A percentile compares a stretch with the other conserved stretches of the same genome.
phyloP scores from a whole-genome alignment of 2,329 filamentous ascomycete species.

The Phaeosphaeria sp. region DNA sequence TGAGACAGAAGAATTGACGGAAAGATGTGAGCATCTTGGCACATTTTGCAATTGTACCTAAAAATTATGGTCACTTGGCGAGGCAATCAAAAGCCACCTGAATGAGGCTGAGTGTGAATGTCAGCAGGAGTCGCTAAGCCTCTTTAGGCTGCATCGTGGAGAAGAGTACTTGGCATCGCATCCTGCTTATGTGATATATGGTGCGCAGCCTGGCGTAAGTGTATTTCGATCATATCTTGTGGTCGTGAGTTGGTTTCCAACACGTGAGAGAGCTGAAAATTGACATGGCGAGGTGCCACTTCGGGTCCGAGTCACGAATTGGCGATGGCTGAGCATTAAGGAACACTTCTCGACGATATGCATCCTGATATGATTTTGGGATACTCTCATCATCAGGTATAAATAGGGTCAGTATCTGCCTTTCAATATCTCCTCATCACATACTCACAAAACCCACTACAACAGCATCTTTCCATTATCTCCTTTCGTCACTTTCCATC shows the following conservation, averaged over 20 bases:
- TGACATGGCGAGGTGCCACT: neutral
- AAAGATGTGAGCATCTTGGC: too few relatives aligned
- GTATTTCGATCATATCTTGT: neutral
- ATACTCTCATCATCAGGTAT: conserved; percentile 2
- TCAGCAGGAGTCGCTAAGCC: neutral
- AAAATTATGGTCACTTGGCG: neutral
- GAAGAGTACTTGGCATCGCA: neutral
- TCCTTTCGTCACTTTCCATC: conserved; percentile 6
- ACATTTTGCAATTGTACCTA: too few relatives aligned
- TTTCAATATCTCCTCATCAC: conserved; percentile 7
- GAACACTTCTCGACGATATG: neutral
- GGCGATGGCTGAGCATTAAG: neutral
- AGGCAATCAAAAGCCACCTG: neutral
- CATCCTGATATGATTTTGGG: neutral
- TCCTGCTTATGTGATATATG: neutral
- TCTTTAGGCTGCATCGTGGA: neutral
- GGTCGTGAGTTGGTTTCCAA: neutral
- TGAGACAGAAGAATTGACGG: too few relatives aligned
- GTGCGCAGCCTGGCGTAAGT: neutral
- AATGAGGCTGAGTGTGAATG: conserved; percentile 1
- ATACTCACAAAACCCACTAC: conserved; percentile 11
- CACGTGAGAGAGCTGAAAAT: neutral
- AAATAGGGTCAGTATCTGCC: conserved; percentile 1
- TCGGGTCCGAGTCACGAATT: neutral
- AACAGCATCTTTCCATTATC: conserved; percentile 13